Conservation (phyloP, 495 filamentous ascomycete genomes). For the Sordaria brevicollis region DNA sequence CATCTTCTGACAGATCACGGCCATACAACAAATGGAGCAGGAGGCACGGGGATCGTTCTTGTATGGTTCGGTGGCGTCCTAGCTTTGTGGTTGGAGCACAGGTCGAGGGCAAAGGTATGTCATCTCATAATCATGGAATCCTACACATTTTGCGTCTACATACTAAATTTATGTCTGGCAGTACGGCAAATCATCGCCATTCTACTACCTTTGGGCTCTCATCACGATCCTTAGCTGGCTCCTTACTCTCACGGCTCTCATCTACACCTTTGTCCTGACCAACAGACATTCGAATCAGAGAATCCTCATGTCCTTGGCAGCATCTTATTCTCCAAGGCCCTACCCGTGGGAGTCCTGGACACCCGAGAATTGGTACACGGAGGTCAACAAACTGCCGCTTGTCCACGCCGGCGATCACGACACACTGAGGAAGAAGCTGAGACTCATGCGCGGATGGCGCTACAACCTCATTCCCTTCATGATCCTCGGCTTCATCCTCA, state of each 20-base stretch:
- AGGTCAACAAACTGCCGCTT: conserved; percentile 37
- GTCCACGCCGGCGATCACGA: conserved; percentile 14
- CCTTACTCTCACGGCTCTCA: conserved; percentile 34
- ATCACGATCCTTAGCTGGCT: conserved; percentile 33
- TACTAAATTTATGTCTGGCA: conserved; percentile 4
- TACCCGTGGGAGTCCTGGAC: conserved; percentile 42
- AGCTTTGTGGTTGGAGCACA: conserved; percentile 25
- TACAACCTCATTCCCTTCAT: conserved; percentile 47
- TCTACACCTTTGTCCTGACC: conserved; percentile 37
- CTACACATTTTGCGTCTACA: neutral
- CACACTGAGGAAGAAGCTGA: conserved; percentile 31
- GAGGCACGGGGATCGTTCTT: conserved; percentile 38
- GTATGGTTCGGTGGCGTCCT: conserved; percentile 36
- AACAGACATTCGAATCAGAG: conserved; percentile 28
- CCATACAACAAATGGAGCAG: conserved; percentile 39
- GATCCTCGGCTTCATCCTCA: conserved; percentile 32
- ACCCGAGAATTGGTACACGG: conserved; percentile 45
- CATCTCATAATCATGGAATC: neutral
- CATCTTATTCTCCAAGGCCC: conserved; percentile 16
- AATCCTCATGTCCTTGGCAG: conserved; percentile 28
- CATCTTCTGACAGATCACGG: conserved; percentile 35
- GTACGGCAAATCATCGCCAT: conserved; percentile 9
- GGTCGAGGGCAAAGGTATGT: conserved; percentile 16
- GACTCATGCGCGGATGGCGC: conserved; percentile 40
- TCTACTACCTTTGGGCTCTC: conserved; percentile 32